phyloP scores from a whole-genome alignment of 2,329 filamentous ascomycete species.

The Clarireedia paspali region DNA sequence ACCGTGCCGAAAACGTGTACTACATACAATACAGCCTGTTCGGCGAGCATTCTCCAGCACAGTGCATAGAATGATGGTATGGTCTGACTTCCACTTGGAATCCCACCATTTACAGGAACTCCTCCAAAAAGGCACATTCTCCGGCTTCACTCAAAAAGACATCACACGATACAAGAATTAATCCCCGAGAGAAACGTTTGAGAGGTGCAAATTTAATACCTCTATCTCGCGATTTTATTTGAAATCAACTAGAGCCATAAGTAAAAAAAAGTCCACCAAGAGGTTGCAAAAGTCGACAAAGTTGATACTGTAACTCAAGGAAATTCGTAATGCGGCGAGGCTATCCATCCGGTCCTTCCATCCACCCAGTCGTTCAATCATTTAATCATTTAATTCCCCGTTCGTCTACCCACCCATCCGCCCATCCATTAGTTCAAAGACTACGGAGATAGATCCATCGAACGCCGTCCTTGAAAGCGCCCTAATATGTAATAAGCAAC shows the following conservation, averaged over 20 bases:
- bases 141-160: too few relatives aligned
- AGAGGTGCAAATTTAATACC: not conserved
- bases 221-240: not conserved
- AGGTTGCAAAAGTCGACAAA: not conserved
- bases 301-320: not conserved
- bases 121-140: too few relatives aligned
- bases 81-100: too few relatives aligned
- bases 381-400: not conserved
- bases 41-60: too few relatives aligned
- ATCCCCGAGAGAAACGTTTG: too few relatives aligned
- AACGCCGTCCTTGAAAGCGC: not conserved
- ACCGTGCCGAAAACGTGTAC: too few relatives aligned
- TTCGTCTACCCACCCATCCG: not conserved
- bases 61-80: too few relatives aligned
- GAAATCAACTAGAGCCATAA: not conserved
- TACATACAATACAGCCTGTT: too few relatives aligned
- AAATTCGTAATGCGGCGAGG: not conserved
- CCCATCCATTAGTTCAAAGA: too few relatives aligned
- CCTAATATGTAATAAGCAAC: not conserved
- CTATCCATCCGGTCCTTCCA: not conserved
- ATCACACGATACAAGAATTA: too few relatives aligned
- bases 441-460: not conserved
- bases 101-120: too few relatives aligned
- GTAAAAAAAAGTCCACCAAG: not conserved
- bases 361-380: not conserved